Conservation (phyloP, 768 basidiomycete species). For the Russula sp. region DNA sequence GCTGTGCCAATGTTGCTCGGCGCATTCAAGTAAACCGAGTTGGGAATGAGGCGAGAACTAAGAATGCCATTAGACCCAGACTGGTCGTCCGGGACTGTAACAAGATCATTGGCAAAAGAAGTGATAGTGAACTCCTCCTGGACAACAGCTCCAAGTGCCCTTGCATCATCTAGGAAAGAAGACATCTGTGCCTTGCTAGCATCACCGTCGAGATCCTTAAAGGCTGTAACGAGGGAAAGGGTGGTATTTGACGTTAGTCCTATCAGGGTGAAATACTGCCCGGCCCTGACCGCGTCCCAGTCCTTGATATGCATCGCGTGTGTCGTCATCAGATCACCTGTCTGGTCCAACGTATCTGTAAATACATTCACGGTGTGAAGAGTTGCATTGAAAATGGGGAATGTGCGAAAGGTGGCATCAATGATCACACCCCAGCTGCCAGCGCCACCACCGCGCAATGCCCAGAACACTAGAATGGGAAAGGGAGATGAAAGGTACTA, state of each 20-base stretch:
- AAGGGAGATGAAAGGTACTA: neutral
- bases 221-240: constrained; percentile 20
- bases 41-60: constrained; percentile 14
- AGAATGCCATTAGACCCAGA: constrained; percentile 12
- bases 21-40: neutral
- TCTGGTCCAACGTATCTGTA: constrained; percentile 32
- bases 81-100: constrained; percentile 9
- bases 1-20: constrained; percentile 12
- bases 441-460: neutral
- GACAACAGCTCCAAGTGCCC: constrained; percentile 22
- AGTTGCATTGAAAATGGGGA: too few species aligned
- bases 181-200: constrained; percentile 21
- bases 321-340: constrained; percentile 33
- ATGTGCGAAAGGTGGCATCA: too few species aligned
- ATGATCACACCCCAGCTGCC: too few species aligned
- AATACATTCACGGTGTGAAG: constrained; percentile 29
- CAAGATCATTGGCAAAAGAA: constrained; percentile 2
- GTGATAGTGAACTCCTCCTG: neutral
- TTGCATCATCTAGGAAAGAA: constrained; percentile 13
- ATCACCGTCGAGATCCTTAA: constrained; percentile 7
- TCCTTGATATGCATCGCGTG: constrained; percentile 9
- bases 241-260: constrained; percentile 10
- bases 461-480: constrained; percentile 23
- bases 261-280: constrained; percentile 26
- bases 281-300: neutral